Conservation (phyloP, 305 asterid genomes). For the Fraxinus velutina region DNA sequence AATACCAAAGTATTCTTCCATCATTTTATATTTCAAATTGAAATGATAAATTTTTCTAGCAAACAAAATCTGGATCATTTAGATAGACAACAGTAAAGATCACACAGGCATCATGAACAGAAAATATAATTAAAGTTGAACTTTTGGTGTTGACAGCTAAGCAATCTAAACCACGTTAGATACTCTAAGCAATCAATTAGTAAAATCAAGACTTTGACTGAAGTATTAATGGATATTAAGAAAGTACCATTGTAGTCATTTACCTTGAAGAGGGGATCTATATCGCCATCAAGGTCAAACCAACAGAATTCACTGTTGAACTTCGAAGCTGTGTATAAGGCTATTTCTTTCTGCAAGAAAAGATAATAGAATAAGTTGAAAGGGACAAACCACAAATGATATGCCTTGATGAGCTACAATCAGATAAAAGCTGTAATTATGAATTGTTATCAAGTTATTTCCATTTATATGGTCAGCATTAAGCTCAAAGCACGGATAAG, state of each 20-base stretch:
- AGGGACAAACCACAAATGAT: slow-evolving; percentile 7
- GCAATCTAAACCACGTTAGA: neutral
- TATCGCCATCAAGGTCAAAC: slow-evolving; percentile 98
- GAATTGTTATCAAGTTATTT: slow-evolving; percentile 14
- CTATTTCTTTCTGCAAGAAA: slow-evolving; percentile 94
- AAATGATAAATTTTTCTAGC: neutral
- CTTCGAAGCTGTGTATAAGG: slow-evolving; percentile 88
- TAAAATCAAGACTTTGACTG: neutral
- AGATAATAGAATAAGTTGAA: slow-evolving; percentile 18
- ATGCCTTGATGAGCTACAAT: slow-evolving; percentile 13
- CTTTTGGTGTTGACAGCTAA: neutral
- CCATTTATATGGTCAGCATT: slow-evolving; percentile 4
- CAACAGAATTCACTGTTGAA: slow-evolving; percentile 89
- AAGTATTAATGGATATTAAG: neutral
- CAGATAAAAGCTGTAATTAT: slow-evolving; percentile 19
- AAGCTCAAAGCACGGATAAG: neutral
- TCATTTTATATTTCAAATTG: neutral
- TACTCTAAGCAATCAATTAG: neutral
- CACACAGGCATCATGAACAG: slow-evolving; percentile 1
- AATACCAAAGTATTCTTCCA: neutral
- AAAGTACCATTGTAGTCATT: slow-evolving; percentile 13
- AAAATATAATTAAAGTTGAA: neutral
- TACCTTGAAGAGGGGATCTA: slow-evolving; percentile 99
- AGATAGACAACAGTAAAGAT: slow-evolving; percentile 1
- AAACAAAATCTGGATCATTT: neutral